Evolutionary conservation across 768 basidiomycete species (phyloP), one percentile per base, ranked within the genome.

Genomic region (Boletus vinaceobasis): DNA sequence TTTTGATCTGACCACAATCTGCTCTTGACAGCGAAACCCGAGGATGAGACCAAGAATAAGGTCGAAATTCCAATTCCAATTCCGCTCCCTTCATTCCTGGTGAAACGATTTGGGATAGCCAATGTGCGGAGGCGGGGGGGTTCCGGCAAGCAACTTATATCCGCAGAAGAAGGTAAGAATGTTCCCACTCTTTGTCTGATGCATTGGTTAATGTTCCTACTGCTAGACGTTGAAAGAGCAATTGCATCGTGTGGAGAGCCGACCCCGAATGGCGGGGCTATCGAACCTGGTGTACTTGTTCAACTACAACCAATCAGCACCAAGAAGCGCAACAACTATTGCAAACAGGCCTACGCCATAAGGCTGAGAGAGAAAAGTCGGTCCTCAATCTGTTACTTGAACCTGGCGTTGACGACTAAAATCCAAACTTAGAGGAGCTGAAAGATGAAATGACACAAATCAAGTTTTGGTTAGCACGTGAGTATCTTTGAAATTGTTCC

Each of bases 401-500:
- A 0, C 4, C 19, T 35, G 9, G 9, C 2, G 2, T 45, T 26
- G 26, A 33, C 19, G 19, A 36, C 38, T 7, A 1, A 44, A 27
- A n/a, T n/a, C 4, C 1, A 40, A 37, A 15, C 17, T 7, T 35
- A 61, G 55, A 5, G 6, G 2, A 23, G 3, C 21, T 50, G 5
- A 15, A 29, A 39, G 56, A 50, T 2, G 48, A 26, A 19, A 2
- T 0, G 7, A 56, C 59, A 10, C 21, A 36, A 0, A 53, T 61
- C n/a, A 46, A 9, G 36, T 59, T 59, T 35, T 61, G 53, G 7
- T 19, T 62, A 38, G 60, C 60, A 37, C 5, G 60, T 63, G 26
- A 51, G 59, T 45, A 13, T 21, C 15, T 48, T n/a, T 2, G 15
- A 26, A 4, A 35, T 4, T 10, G 14, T 29, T 17, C 15, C 7